phyloP scores from a whole-genome alignment of 139 green algal species.

The Chlamydomonas incerta region DNA sequence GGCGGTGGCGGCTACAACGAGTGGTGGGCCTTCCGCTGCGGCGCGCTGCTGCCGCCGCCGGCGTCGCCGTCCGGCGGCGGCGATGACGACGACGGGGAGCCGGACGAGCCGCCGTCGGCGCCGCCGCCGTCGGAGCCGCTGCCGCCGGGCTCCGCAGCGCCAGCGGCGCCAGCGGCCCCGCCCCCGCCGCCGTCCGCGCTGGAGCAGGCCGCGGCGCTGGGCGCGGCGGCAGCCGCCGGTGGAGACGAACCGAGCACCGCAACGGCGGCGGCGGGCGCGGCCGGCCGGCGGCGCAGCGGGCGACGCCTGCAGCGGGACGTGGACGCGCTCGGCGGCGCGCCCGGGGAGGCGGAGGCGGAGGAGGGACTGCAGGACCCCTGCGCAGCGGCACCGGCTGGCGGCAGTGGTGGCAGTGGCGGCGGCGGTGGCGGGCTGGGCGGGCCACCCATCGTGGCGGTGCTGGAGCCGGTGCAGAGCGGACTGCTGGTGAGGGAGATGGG shows the following conservation, averaged over 20 bases:
- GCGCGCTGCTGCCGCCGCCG: conserved; percentile 27
- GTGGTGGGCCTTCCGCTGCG: conserved; percentile 38
- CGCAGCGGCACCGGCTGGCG: neutral
- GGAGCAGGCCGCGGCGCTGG: too few species aligned
- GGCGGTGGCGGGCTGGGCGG: conserved; percentile 26
- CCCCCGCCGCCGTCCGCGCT: too few species aligned
- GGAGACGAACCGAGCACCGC: too few species aligned
- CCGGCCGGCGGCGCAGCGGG: too few species aligned
- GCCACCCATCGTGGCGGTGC: conserved; percentile 68
- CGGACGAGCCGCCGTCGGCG: too few species aligned
- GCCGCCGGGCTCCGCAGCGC: neutral
- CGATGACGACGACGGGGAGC: neutral
- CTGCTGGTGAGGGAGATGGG: conserved; percentile 24
- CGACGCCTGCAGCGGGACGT: too few species aligned
- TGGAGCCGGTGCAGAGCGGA: conserved; percentile 74
- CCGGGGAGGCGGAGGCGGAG: neutral
- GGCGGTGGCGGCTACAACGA: neutral
- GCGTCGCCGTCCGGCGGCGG: neutral
- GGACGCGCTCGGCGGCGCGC: too few species aligned
- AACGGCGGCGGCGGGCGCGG: too few species aligned
- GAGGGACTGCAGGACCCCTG: conserved; percentile 2
- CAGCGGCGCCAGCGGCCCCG: neutral
- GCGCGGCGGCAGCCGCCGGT: too few species aligned
- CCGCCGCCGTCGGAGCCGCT: too few species aligned
- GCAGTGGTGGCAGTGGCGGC: neutral